A percentile compares a stretch with the other conserved stretches of the same genome.
phyloP scores from a whole-genome alignment of 306 rosid species.

The Prunus salicina region DNA sequence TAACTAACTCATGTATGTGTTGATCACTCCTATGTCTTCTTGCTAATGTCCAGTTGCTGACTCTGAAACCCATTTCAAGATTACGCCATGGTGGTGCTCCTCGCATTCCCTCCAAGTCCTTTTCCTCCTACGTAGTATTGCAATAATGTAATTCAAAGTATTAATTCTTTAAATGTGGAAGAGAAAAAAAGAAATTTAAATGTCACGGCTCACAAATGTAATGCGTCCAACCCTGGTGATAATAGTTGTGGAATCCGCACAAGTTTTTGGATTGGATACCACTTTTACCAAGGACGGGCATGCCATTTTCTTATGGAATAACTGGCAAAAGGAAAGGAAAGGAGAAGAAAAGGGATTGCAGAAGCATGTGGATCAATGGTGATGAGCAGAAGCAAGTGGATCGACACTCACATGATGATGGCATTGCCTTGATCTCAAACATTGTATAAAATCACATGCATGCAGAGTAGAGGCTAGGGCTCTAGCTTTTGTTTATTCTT shows the following conservation, averaged over 20 bases:
- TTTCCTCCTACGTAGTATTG: not conserved
- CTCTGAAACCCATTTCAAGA: not conserved
- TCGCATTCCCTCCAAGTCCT: not conserved
- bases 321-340: not conserved
- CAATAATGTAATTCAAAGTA: no score
- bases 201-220: no score
- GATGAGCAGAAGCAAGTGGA: not conserved
- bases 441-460: not conserved
- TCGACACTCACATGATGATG: not conserved
- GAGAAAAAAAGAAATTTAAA: no score
- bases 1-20: not conserved
- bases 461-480: not conserved
- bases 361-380: not conserved
- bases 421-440: not conserved
- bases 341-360: not conserved
- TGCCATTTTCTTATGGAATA: no score
- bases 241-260: no score
- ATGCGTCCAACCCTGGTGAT: no score
- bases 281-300: no score
- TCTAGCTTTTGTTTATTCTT: not conserved
- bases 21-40: not conserved
- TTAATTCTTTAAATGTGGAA: no score
- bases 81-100: not conserved
- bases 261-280: no score
- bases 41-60: not conserved